These are phyloP conservation scores for Candida tibetensis DNA, from an alignment of 805 yeast genomes.

Conservation along the genomic window DNA sequence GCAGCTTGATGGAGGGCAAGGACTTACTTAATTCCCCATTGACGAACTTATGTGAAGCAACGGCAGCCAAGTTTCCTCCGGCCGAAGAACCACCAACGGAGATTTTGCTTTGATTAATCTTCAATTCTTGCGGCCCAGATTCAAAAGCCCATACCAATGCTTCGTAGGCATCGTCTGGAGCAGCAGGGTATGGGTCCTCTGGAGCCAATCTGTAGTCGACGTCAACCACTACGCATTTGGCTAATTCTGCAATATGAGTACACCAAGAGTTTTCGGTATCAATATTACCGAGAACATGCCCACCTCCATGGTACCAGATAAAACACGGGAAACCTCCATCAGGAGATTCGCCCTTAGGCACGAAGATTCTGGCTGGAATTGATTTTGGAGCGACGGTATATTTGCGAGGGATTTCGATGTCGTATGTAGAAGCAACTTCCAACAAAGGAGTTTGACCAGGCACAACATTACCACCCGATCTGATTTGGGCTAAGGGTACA, in stretches of 20 bases:
- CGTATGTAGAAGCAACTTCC: slow-evolving; percentile 25
- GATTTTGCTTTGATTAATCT: slow-evolving; percentile 29
- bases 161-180: slow-evolving; percentile 42
- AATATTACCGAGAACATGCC: slow-evolving; percentile 42
- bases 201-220: slow-evolving; percentile 54
- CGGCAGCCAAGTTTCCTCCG: slow-evolving; percentile 40
- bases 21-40: slow-evolving; percentile 16
- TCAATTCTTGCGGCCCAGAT: slow-evolving; percentile 16
- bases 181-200: slow-evolving; percentile 48
- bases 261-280: slow-evolving; percentile 42
- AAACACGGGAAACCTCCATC: slow-evolving; percentile 36
- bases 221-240: slow-evolving; percentile 38
- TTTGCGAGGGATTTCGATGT: slow-evolving; percentile 31
- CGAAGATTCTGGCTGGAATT: slow-evolving; percentile 34
- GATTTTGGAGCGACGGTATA: slow-evolving; percentile 20
- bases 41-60: slow-evolving; percentile 32
- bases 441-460: slow-evolving; percentile 39
- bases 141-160: slow-evolving; percentile 29
- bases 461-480: slow-evolving; percentile 38
- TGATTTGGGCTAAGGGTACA: slow-evolving; percentile 26
- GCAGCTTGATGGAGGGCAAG: slow-evolving; percentile 36
- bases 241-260: slow-evolving; percentile 36
- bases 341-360: slow-evolving; percentile 35
- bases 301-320: slow-evolving; percentile 46
- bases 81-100: slow-evolving; percentile 49